Base-by-base conservation (phyloP, 768 basidiomycete genomes). In the Holtermannia corniformis region DNA sequence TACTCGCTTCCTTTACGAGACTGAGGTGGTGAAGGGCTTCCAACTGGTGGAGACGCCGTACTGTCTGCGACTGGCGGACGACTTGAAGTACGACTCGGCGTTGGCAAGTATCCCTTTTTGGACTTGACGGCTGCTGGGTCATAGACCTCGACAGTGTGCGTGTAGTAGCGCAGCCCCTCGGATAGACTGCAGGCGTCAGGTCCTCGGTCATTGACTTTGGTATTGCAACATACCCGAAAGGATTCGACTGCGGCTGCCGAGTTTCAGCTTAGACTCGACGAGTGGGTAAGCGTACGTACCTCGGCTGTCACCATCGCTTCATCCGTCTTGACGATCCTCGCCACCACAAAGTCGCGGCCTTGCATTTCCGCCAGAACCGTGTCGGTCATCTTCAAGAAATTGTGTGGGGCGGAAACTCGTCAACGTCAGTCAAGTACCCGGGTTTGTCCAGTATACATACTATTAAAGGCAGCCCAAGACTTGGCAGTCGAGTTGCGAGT, bases 391-490 rank as follows among this genome's bases (percentile, higher is more conserved):
- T 88, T 82, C 28, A 99, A 79, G 76, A 99, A 99, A 73, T 96
- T 92, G 73, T 97, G 93, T 45, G 95, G 95, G 74, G 92, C 93
- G 11, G 87, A 90, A 7, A 96, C 91, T 90, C 16, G 70, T 28
- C 59, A 55, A 50, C 5, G 20, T 49, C 43, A 54, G 51, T 32
- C 55, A 25, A 43, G 50, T 25, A 19, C 45, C 49, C 42, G 42
- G 42, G 43, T 48, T 52, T 48, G 46, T 52, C 51, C 51, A 50
- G 49, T 14, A 24, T 4, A 11, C 11, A 49, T 67, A 90, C 91
- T 86, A 72, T 97, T 99, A 75, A 97, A 99, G 10, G 95, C 95
- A 21, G 93, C 95, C 93, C 95, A 99, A 1, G 89, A 87, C 69
- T 87, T 89, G 41, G 86, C 84, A 4, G 87, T 81, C 24, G 90